Conservation (phyloP, 139 green algal genomes). For the Picochlorum costavermella region DNA sequence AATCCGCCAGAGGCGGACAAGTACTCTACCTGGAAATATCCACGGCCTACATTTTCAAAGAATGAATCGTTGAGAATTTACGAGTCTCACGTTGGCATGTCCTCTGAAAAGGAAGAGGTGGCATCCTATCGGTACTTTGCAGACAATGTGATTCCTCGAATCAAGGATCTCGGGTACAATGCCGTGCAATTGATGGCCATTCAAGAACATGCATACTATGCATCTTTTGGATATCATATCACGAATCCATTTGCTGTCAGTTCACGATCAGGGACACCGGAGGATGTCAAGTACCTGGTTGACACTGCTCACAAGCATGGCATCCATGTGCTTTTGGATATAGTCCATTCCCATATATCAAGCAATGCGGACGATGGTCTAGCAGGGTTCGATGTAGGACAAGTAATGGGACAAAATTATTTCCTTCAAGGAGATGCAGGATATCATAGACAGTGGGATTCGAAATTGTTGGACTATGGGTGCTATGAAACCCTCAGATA, state of each 20-base stretch:
- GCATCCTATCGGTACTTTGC: constrained; percentile 75
- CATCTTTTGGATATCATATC: constrained; percentile 89
- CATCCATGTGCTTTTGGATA: constrained; percentile 82
- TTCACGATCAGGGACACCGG: constrained; percentile 69
- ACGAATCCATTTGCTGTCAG: constrained; percentile 84
- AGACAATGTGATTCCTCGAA: constrained; percentile 72
- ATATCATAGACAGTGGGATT: constrained; percentile 90
- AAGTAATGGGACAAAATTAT: constrained; percentile 67
- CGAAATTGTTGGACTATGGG: constrained; percentile 78
- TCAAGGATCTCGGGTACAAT: constrained; percentile 79
- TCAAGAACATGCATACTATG: constrained; percentile 93
- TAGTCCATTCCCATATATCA: constrained; percentile 87
- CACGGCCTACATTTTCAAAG: constrained; percentile 26
- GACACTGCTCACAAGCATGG: constrained; percentile 86
- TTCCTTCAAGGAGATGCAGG: constrained; percentile 74
- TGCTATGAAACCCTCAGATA: constrained; percentile 76
- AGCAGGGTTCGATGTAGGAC: constrained; percentile 84
- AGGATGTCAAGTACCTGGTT: constrained; percentile 86
- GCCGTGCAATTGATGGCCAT: constrained; percentile 87
- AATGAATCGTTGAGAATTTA: constrained; percentile 73
- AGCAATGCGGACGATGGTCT: constrained; percentile 83
- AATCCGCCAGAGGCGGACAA: constrained; percentile 59
- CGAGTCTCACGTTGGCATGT: constrained; percentile 96
- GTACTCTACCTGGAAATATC: constrained; percentile 25
- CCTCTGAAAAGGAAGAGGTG: constrained; percentile 57